A percentile compares a stretch with the other conserved stretches of the same genome.
Conservation (phyloP, 1,284 basidiomycete species). For the Moniliophthora roreri region DNA sequence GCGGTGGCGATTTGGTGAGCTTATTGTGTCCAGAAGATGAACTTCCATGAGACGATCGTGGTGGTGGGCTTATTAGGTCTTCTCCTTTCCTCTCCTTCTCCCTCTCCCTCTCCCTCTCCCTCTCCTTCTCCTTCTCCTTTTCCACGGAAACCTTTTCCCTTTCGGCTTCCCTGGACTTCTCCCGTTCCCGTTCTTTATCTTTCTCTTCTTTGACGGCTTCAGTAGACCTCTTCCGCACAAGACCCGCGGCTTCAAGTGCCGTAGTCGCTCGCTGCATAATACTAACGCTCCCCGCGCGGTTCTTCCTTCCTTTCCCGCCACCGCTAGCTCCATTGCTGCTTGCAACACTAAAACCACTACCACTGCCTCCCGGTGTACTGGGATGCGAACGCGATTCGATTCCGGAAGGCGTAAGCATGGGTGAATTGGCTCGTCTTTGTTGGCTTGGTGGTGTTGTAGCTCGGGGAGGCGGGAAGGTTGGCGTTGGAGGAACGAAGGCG, state of each 20-base stretch:
- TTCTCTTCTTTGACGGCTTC: constrained; percentile 68
- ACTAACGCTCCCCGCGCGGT: constrained; percentile 81
- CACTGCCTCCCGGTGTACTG: constrained; percentile 57
- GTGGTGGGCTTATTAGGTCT: constrained; percentile 8
- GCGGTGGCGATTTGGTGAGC: constrained; percentile 67
- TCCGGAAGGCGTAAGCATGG: constrained; percentile 59
- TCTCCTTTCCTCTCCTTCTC: constrained; percentile 29
- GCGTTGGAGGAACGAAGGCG: constrained; percentile 72
- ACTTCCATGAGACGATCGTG: constrained; percentile 62
- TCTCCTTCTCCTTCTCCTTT: constrained; percentile 38
- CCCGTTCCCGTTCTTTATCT: constrained; percentile 38
- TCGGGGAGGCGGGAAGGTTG: constrained; percentile 45
- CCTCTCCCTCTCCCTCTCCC: constrained; percentile 45
- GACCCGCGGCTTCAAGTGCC: constrained; percentile 76
- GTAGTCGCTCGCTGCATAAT: constrained; percentile 94
- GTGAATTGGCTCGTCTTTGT: constrained; percentile 44
- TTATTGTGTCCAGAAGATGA: constrained; percentile 42
- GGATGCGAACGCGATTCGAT: constrained; percentile 53
- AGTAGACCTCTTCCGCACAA: constrained; percentile 77
- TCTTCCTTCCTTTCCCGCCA: constrained; percentile 58
- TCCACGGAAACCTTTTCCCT: too few species aligned
- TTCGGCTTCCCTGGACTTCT: constrained; percentile 26
- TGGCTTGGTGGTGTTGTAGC: constrained; percentile 51
- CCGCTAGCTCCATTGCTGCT: constrained; percentile 22
- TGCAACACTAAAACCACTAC: not conserved